Evolutionary conservation across 169 alveolate genomes (phyloP).

Genomic region (Amoebophrya sp.): DNA sequence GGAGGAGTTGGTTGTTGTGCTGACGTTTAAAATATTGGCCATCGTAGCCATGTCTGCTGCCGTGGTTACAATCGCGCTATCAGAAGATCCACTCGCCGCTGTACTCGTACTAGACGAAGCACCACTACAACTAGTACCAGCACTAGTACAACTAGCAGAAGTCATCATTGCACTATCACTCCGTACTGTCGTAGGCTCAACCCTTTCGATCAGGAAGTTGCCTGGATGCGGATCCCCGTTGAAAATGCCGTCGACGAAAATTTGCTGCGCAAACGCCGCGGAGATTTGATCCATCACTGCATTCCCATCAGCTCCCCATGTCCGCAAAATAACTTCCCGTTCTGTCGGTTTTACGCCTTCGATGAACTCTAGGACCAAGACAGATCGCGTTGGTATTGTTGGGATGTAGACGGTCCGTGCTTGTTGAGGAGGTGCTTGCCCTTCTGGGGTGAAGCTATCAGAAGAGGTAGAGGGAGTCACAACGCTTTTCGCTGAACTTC

Average conservation of each 20-base stretch:
- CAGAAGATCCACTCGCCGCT: too few relatives aligned
- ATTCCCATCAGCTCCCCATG: too few relatives aligned
- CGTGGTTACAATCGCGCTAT: too few relatives aligned
- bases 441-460: neutral
- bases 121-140: too few relatives aligned
- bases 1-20: too few relatives aligned
- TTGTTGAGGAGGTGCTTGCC: neutral
- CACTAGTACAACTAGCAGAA: too few relatives aligned
- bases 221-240: neutral
- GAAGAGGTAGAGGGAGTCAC: neutral
- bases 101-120: too few relatives aligned
- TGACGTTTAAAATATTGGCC: too few relatives aligned
- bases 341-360: neutral
- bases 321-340: too few relatives aligned
- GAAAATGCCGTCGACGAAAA: neutral
- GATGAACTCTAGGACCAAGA: neutral
- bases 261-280: neutral
- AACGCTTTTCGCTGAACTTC: neutral
- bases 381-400: neutral
- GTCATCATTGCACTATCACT: too few relatives aligned
- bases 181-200: too few relatives aligned
- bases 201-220: neutral
- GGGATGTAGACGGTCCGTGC: neutral
- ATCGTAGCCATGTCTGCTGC: too few relatives aligned
- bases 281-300: neutral